Evolutionary conservation across 148 eudicot species (phyloP).

Genomic region (Rhododendron molle): DNA sequence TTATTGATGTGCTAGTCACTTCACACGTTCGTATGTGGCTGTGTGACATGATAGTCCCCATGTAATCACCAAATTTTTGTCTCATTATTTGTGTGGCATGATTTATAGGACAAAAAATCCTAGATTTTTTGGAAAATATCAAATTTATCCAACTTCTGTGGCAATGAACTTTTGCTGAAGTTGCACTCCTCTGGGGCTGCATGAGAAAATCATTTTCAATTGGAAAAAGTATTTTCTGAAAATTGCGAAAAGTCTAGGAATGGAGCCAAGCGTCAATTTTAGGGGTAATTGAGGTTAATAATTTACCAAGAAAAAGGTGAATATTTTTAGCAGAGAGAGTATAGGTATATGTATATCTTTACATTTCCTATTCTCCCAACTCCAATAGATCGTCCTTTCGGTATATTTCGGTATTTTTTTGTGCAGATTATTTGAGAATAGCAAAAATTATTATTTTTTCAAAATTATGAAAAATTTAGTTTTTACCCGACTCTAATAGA

Average conservation of each 20-base stretch:
- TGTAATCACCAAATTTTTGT: background rate
- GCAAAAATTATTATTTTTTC: background rate
- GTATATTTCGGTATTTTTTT: background rate
- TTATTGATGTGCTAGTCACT: background rate
- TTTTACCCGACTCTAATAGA: too few relatives aligned
- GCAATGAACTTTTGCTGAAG: background rate
- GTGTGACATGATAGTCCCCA: background rate
- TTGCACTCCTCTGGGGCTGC: background rate
- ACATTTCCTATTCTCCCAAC: background rate
- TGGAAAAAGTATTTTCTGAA: background rate
- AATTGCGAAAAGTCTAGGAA: background rate
- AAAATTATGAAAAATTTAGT: too few relatives aligned
- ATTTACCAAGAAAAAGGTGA: background rate
- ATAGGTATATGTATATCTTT: background rate
- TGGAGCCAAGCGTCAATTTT: background rate
- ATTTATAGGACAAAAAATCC: background rate
- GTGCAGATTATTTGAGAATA: background rate
- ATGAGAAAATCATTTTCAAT: background rate
- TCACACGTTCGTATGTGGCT: background rate
- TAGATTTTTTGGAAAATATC: background rate
- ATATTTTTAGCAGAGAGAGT: background rate
- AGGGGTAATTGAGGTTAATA: background rate
- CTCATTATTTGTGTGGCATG: background rate
- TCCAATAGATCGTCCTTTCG: background rate
- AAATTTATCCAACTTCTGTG: conserved; percentile 13